phyloP scores from a whole-genome alignment of 2,329 filamentous ascomycete species.

The Paraphaeosphaeria minitans region DNA sequence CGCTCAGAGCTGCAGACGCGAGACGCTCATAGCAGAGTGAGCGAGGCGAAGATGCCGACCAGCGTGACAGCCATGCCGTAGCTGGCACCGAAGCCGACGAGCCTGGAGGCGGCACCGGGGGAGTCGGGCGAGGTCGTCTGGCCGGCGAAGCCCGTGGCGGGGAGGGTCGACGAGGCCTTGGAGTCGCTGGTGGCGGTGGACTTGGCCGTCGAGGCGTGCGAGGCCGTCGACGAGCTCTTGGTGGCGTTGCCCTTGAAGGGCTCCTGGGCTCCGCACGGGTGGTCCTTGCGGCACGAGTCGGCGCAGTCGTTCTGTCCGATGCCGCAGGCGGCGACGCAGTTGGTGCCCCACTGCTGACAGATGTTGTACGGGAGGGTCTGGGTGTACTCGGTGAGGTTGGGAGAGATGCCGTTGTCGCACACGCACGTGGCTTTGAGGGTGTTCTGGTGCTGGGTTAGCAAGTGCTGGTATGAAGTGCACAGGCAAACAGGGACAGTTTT shows the following conservation, averaged over 20 bases:
- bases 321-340: slow-evolving; percentile 67
- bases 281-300: slow-evolving; percentile 64
- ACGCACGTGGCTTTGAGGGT: slow-evolving; percentile 72
- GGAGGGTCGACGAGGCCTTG: slow-evolving; percentile 18
- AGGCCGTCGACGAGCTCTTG: slow-evolving; percentile 50
- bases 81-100: slow-evolving; percentile 58
- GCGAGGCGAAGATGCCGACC: slow-evolving; percentile 62
- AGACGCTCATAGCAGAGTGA: slow-evolving; percentile 51
- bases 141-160: slow-evolving; percentile 42
- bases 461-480: neutral
- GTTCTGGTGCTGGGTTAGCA: slow-evolving; percentile 27
- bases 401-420: slow-evolving; percentile 68
- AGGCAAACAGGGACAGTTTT: neutral
- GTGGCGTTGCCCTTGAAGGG: slow-evolving; percentile 66
- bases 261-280: slow-evolving; percentile 74
- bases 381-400: slow-evolving; percentile 77
- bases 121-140: slow-evolving; percentile 17
- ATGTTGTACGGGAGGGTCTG: slow-evolving; percentile 79
- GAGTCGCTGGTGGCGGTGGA: slow-evolving; percentile 11
- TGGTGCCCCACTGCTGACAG: slow-evolving; percentile 72
- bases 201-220: slow-evolving; percentile 38
- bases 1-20: neutral
- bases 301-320: slow-evolving; percentile 61
- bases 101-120: slow-evolving; percentile 43
- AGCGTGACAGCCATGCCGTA: slow-evolving; percentile 62